phyloP scores from a whole-genome alignment of 208 protist genomes.

The Wallacemonas sp. region DNA sequence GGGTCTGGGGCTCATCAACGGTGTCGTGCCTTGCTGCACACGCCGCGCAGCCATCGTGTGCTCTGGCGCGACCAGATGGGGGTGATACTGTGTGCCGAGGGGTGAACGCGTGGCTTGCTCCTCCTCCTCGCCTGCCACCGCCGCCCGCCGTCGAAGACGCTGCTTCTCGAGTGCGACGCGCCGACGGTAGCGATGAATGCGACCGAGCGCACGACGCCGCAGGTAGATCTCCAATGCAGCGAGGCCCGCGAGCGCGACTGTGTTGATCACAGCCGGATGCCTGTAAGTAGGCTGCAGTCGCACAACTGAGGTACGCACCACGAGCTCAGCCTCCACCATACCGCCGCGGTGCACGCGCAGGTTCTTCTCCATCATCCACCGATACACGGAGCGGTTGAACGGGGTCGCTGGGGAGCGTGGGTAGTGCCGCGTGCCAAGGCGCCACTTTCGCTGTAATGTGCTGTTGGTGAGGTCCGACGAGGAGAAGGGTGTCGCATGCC shows the following conservation, averaged over 20 bases:
- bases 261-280: slow-evolving; percentile 13
- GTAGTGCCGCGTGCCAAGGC: not conserved
- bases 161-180: slow-evolving; percentile 8
- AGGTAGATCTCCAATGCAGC: slow-evolving; percentile 29
- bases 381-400: slow-evolving; percentile 25
- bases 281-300: slow-evolving; percentile 7
- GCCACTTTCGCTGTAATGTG: no score
- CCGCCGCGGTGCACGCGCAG: slow-evolving; percentile 41
- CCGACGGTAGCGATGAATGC: slow-evolving; percentile 16
- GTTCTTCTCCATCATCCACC: slow-evolving; percentile 35
- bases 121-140: not conserved
- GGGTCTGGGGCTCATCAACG: not conserved
- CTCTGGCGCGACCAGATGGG: not conserved
- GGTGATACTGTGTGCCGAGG: not conserved
- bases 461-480: no score
- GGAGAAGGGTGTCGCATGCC: no score
- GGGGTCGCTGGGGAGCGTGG: not conserved
- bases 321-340: slow-evolving; percentile 41
- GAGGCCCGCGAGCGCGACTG: slow-evolving; percentile 20
- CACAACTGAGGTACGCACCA: slow-evolving; percentile 22
- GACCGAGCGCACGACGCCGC: slow-evolving; percentile 28
- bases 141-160: not conserved
- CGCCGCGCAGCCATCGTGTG: not conserved
- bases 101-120: not conserved
- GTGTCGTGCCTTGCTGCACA: not conserved